Evolutionary conservation across 2,329 filamentous ascomycete species (phyloP), one percentile per base, ranked within the genome.

Genomic region (Fusarium pseudoanthophilum): DNA sequence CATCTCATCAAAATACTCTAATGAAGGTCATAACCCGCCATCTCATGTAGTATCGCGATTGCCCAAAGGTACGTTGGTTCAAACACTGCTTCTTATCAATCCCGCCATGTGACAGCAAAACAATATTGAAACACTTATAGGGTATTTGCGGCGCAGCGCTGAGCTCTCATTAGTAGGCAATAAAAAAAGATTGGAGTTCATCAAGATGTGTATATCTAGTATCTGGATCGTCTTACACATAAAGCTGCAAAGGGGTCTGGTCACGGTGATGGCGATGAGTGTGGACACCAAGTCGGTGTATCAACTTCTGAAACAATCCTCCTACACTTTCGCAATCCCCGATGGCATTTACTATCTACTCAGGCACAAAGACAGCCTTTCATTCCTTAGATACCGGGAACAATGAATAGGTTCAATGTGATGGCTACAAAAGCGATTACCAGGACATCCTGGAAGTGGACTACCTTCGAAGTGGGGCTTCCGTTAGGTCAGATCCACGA

Each of bases 271-370:
- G 21, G 20, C 28, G 28, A 24, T 11, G 28, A 16, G 28, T 11
- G 49, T 26, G 20, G 26, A 28, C 26, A 60, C 45, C 39, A 60
- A 60, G n/a, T 30, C 52, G 45, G 39, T 28, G 64, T 52, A 42
- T 36, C 39, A 37, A 48, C 21, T 60, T 67, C 45, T 36, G 64
- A 67, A 67, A 67, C 64, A 32, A 28, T 26, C 21, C 18, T 67
- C 62, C 34, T 52, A 67, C 62, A 36, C 34, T 36, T 36, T 36
- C 20, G 2, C 11, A 14, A 43, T 15, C 16, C 15, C 26, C 14
- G 32, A 40, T 10, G 21, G 4, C 7, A 51, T 51, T 28, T 28
- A 8, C 28, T 13, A 30, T 28, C 24, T 21, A 43, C 51, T 28
- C 15, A 30, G 36, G 20, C 11, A 40, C 26, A 28, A 55, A n/a